Evolutionary conservation across 305 asterid genomes (phyloP), one percentile per base, ranked within the genome.

Genomic region (Galium porrigens): DNA sequence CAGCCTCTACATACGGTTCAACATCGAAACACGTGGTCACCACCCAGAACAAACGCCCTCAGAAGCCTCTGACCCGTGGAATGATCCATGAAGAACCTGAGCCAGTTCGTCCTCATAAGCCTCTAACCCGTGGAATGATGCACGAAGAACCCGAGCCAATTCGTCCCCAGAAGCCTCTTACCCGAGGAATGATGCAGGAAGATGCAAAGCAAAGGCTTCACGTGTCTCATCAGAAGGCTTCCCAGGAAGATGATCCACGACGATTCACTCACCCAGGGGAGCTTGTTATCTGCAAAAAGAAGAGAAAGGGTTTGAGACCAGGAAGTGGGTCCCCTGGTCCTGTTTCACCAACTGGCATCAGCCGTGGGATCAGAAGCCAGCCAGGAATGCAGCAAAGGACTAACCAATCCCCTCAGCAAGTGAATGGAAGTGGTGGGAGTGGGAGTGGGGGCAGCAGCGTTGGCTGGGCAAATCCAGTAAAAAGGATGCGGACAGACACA

Each of bases 381-480:
- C 96, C 77, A 64, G 68, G 56, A 11, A 68, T 57, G 39, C 78
- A 78, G 52, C 85, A 76, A 70, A 87, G 86, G 86, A 78, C 78
- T 36, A 73, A 76, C 46, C 81, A 77, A 33, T 80, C 96, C 25
- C 91, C 97, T 22, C 87, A 78, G 61, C 89, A 80, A 70, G 84
- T 77, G 58, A 79, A 74, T 72, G 82, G 82, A 29, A 74, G 85
- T 8, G 84, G 76, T 18, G 84, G 76, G 58, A 79, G 73, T 73
- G 82, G 83, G 36, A 74, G 87, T 68, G 81, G 85, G 46, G 75
- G 86, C 33, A 80, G 84, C 14, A 80, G 84, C 11, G 94, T 86
- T 36, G 95, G 95, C 17, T 94, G 99, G 99, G 94, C 99, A 0
- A 94, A 94, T 65, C 99, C 97, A 8, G 99, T 94, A 4, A 94